Evolutionary conservation across 352 stramenopile genomes (phyloP), one percentile per base, ranked within the genome.

Genomic region (Pythium aristosporum): DNA sequence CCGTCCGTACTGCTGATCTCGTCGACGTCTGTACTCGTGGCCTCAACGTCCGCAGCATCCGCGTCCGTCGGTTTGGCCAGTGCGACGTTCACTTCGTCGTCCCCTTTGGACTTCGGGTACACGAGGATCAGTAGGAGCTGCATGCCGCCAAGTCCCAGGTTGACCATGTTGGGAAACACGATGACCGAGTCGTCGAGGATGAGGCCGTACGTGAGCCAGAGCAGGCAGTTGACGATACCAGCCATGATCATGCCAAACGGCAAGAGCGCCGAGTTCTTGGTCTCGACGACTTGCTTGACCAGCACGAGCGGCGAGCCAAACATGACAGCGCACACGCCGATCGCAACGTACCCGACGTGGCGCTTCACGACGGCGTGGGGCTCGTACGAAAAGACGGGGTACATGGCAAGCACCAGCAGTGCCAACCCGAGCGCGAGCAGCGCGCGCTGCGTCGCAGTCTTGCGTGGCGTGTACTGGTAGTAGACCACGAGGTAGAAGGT

Each of bases 301-400:
- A 77, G 74, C 50, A 80, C 74, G 52, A 85, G 76, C 6, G 79
- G 79, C 10, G 76, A 81, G 16, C 68, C 74, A 21, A 82, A 80
- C 55, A 91, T 90, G 57, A 92, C 66, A 9, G 73, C 66, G 6
- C 75, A 79, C 54, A 86, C 72, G 21, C 61, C 69, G 43, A 92
- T 82, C 10, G 78, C 75, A 13, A 82, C 23, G 65, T 80, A 84
- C 6, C 83, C 83, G 9, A 92, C 68, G 48, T 75, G 66, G 28
- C 74, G 52, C 30, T 85, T 57, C 5, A 88, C 65, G 37, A 57
- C 46, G 13, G 55, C 36, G n/a, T 43, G 49, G 20, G 68, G 53
- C 43, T 75, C 65, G 18, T 58, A 56, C 32, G 58, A 71, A 18
- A 69, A 71, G 21, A 84, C 62, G 8, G 76, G 73, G 52, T 75